Evolutionary conservation across 495 filamentous ascomycete species (phyloP).

Genomic region (Tuber melanosporum): DNA sequence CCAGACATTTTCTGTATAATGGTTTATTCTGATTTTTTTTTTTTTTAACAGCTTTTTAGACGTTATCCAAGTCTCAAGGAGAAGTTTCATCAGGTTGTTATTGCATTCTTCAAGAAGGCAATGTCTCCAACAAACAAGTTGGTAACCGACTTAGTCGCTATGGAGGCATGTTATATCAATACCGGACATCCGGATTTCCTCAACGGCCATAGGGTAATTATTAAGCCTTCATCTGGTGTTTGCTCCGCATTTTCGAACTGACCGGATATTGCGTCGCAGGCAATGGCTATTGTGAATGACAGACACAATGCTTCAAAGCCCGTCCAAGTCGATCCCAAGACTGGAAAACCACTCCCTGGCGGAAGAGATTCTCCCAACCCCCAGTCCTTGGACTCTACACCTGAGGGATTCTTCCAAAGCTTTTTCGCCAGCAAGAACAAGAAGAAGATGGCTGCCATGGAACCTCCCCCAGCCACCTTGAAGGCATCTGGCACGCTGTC

Average conservation of each 20-base stretch:
- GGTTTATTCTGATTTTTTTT: constrained; percentile 7
- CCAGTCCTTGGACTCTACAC: constrained; percentile 49
- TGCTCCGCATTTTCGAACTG: constrained; percentile 3
- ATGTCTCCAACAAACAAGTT: constrained; percentile 98
- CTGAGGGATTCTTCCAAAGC: constrained; percentile 85
- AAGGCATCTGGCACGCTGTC: constrained; percentile 89
- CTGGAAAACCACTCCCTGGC: constrained; percentile 79
- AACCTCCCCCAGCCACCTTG: constrained; percentile 81
- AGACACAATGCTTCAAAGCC: constrained; percentile 72
- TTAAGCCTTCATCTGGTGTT: not conserved
- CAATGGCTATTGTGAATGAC: constrained; percentile 97
- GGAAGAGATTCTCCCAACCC: constrained; percentile 61
- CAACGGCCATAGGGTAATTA: constrained; percentile 74
- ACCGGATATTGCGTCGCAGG: constrained; percentile 47
- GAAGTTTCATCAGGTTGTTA: constrained; percentile 92
- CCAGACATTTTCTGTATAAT: not conserved
- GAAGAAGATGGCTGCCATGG: constrained; percentile 99
- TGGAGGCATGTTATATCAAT: constrained; percentile 98
- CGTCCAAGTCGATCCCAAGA: constrained; percentile 97
- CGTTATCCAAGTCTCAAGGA: constrained; percentile 91
- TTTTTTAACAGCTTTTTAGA: constrained; percentile 57
- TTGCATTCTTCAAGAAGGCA: constrained; percentile 92
- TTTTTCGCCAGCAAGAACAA: constrained; percentile 99
- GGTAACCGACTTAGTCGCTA: constrained; percentile 82
- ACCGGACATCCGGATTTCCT: constrained; percentile 98